Evolutionary conservation across 768 basidiomycete genomes (phyloP).

Genomic region (Amanita rubescens): DNA sequence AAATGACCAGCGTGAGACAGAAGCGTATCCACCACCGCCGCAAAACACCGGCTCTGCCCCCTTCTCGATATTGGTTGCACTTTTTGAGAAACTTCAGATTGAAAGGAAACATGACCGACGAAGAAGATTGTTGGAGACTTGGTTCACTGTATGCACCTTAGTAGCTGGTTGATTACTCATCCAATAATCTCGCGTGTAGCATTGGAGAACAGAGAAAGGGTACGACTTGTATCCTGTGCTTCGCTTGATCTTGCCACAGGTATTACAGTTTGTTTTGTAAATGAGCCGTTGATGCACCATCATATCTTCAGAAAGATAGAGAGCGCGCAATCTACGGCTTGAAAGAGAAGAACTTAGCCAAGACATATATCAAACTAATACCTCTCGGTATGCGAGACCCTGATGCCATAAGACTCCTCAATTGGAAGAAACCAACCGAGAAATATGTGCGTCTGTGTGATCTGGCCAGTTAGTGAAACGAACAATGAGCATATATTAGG

Average conservation of each 20-base stretch:
- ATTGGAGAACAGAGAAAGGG: conserved; percentile 85
- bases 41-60: conserved; percentile 63
- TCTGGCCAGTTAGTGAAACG: background rate
- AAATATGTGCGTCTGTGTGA: conserved; percentile 42
- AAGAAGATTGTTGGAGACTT: conserved; percentile 58
- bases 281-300: background rate
- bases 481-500: conserved; percentile 27
- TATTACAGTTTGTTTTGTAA: conserved; percentile 14
- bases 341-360: conserved; percentile 93
- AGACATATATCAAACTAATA: conserved; percentile 85
- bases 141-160: conserved; percentile 65
- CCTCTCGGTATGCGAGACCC: conserved; percentile 74
- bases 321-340: conserved; percentile 89
- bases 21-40: conserved; percentile 48
- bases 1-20: conserved; percentile 15
- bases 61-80: conserved; percentile 54
- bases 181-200: conserved; percentile 29
- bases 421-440: conserved; percentile 86
- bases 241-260: conserved; percentile 87
- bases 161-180: background rate
- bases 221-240: conserved; percentile 86
- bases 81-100: conserved; percentile 69
- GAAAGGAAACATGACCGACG: conserved; percentile 73
- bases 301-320: conserved; percentile 71
- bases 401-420: conserved; percentile 73